Percentiles rank a stretch among this genome's conserved stretches.
phyloP scores from a whole-genome alignment of 768 basidiomycete species.

The Agaricus subrufescens region DNA sequence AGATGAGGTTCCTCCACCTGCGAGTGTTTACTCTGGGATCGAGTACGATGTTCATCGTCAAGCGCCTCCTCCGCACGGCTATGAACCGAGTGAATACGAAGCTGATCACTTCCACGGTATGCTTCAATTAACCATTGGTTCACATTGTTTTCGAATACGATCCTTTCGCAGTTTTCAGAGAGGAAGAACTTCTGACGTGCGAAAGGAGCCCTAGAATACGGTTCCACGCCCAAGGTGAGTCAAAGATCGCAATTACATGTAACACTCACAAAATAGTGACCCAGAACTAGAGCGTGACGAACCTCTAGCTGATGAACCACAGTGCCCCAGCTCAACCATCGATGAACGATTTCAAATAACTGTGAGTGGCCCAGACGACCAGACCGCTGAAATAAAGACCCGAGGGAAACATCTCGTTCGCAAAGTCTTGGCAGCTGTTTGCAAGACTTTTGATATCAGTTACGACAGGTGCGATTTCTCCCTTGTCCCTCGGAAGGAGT shows the following conservation, averaged over 20 bases:
- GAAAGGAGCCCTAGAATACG: neutral
- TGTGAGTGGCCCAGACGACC: constrained; percentile 19
- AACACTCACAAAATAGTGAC: neutral
- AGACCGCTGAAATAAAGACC: constrained; percentile 33
- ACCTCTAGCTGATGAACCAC: neutral
- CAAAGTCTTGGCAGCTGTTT: constrained; percentile 36
- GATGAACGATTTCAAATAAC: constrained; percentile 25
- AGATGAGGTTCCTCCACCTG: neutral
- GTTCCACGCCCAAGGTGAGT: neutral
- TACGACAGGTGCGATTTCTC: constrained; percentile 20
- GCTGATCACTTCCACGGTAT: neutral
- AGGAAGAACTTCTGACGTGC: neutral
- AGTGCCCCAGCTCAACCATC: neutral
- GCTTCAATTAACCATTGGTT: neutral
- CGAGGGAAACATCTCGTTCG: constrained; percentile 35
- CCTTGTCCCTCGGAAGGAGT: neutral
- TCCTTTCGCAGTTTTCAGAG: neutral
- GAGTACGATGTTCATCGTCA: neutral
- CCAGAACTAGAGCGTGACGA: constrained; percentile 1
- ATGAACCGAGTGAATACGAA: neutral
- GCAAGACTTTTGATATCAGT: constrained; percentile 33
- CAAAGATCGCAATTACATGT: no score
- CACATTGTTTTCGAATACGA: neutral
- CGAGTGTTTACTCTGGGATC: neutral
- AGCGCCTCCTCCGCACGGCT: neutral